These are phyloP conservation scores for Cardamine chenopodiifolia DNA, from an alignment of 345 rosid genomes.

Conservation along the genomic window DNA sequence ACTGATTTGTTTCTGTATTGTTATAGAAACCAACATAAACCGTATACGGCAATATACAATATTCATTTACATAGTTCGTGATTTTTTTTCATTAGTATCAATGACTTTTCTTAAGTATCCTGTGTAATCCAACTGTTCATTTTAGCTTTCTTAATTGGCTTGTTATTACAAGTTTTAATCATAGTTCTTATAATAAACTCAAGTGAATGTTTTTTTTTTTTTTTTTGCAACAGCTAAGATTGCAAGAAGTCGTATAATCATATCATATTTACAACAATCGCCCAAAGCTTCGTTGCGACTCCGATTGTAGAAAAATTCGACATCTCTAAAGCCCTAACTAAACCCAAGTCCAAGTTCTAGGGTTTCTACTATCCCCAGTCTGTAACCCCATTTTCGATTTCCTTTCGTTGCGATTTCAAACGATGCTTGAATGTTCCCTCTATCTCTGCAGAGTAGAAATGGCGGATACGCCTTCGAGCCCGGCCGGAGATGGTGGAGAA, in stretches of 20 bases:
- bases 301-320: background rate
- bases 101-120: background rate
- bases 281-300: background rate
- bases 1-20: too few species aligned
- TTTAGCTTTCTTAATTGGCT: background rate
- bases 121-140: background rate
- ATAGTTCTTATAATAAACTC: background rate
- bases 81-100: background rate
- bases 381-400: background rate
- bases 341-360: constrained; percentile 15
- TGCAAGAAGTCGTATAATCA: background rate
- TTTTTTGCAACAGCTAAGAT: background rate
- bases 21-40: background rate
- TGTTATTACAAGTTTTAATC: background rate
- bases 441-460: constrained; percentile 15
- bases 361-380: constrained; percentile 7
- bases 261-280: background rate
- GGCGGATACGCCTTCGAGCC: constrained; percentile 71
- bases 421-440: background rate
- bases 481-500: constrained; percentile 70
- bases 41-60: background rate
- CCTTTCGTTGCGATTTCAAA: background rate
- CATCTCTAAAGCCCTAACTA: background rate
- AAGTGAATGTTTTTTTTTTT: too few species aligned
- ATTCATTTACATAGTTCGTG: background rate